Conservation (phyloP, 371 early-diverging fungal species). For the Synchytrium microbalum region DNA sequence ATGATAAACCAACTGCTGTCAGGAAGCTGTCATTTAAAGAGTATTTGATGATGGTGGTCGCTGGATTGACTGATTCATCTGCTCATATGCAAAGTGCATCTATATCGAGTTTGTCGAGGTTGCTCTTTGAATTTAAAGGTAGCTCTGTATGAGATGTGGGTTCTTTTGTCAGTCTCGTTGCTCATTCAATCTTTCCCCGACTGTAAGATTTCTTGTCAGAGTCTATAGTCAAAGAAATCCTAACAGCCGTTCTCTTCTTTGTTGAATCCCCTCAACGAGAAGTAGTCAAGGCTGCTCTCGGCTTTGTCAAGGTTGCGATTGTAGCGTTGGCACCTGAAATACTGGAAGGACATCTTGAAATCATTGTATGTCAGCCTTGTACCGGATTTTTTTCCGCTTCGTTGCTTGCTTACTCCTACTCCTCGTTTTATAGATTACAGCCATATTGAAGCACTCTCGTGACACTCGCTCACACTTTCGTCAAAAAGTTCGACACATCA, state of each 20-base stretch:
- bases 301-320: conserved; percentile 86
- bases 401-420: not conserved
- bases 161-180: conserved; percentile 3
- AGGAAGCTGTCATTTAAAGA: conserved; percentile 27
- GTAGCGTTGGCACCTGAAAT: conserved; percentile 65
- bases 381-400: not conserved
- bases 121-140: conserved; percentile 83
- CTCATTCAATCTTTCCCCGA: too few species aligned
- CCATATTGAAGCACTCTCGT: conserved; percentile 73
- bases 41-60: conserved; percentile 70
- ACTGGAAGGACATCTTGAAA: conserved; percentile 59
- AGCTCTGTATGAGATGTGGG: conserved; percentile 16
- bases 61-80: conserved; percentile 88
- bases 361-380: conserved; percentile 19
- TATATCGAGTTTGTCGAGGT: conserved; percentile 69
- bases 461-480: conserved; percentile 84
- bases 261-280: conserved; percentile 77
- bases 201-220: conserved; percentile 45
- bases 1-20: conserved; percentile 9
- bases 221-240: conserved; percentile 54
- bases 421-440: conserved; percentile 20
- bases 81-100: conserved; percentile 91
- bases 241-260: conserved; percentile 51
- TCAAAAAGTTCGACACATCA: conserved; percentile 80
- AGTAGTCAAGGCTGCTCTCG: conserved; percentile 82